Base-by-base conservation (phyloP, 495 filamentous ascomycete genomes). In the Penicillium egyptiacum region DNA sequence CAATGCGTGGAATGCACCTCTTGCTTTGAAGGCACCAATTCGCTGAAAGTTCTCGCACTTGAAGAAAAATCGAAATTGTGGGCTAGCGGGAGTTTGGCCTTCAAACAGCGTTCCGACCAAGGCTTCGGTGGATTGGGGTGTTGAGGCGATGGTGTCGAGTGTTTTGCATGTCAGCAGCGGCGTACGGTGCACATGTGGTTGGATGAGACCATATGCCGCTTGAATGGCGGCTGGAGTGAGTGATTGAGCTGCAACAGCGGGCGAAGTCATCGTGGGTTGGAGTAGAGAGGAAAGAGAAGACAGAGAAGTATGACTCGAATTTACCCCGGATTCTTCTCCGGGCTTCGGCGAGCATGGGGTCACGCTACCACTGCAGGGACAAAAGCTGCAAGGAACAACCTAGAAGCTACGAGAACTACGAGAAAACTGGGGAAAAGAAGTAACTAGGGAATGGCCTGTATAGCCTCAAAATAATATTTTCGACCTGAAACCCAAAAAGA, bases 11-110 rank as follows among this genome's bases (percentile, higher is more conserved):
- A 95, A 95, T 2, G 94, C 93, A 3, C 93, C 93, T 0, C 93
- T 78, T 19, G 85, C 86, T 75, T 98, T 98, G 77, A 98, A 98
- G 16, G 93, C 93, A 53, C 93, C 94, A 50, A 94, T 86, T 44
- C 84, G 86, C 75, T 97, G 93, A 35, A 86, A 80, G 74, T 97
- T 96, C 78, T 98, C 93, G 74, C 91, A 96, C 76, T 98, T 98
- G 82, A 98, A 96, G 73, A 88, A 92, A 58, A 98, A 80, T 7
- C 83, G 80, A 35, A 96, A 79, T 26, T 74, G 82, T 1, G 91
- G 90, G 10, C 63, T 71, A 11, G 85, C 84, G 2, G 88, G 82
- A 10, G 63, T 59, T 42, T 78, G 79, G 41, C 81, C 83, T 61
- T 82, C 83, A 70, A 78, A 87, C 59, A 70, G 69, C 2, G 86